Percentiles rank a stretch among this genome's conserved stretches.
These are phyloP conservation scores for Pestalotiopsis sp. DNA, from an alignment of 2,329 filamentous ascomycete genomes.

Conservation along the genomic window DNA sequence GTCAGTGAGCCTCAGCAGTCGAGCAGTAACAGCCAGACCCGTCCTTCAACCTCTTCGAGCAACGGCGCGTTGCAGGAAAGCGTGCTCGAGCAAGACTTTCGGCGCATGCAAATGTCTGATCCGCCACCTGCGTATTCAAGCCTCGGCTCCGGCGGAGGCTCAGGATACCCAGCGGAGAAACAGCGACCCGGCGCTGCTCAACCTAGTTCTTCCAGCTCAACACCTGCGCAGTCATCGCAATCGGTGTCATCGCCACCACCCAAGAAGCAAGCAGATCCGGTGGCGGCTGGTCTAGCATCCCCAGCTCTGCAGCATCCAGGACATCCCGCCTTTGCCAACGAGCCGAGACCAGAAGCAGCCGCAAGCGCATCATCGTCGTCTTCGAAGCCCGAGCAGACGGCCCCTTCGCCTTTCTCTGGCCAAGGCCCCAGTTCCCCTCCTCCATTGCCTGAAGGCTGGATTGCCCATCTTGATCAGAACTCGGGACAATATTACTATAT, in stretches of 20 bases:
- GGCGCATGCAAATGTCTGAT: constrained; percentile 76
- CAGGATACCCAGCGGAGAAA: constrained; percentile 81
- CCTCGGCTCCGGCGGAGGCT: constrained; percentile 55
- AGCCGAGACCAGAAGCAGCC: constrained; percentile 57
- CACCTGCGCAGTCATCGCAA: constrained; percentile 15
- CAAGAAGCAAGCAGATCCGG: constrained; percentile 27
- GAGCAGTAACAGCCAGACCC: constrained; percentile 44
- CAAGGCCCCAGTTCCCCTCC: constrained; percentile 79
- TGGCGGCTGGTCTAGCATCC: constrained; percentile 41
- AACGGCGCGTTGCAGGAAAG: constrained; percentile 56
- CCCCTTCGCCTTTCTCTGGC: constrained; percentile 44
- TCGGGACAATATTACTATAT: constrained; percentile 99
- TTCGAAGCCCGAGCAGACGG: constrained; percentile 41
- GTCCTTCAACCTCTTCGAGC: constrained; percentile 23
- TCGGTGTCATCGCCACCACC: constrained; percentile 34
- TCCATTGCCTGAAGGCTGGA: constrained; percentile 96
- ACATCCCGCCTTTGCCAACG: constrained; percentile 92
- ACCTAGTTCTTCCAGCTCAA: constrained; percentile 19
- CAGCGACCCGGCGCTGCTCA: constrained; percentile 48
- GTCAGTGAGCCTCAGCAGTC: constrained; percentile 58
- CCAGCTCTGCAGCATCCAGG: constrained; percentile 60
- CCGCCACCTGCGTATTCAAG: constrained; percentile 96
- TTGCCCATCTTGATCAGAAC: constrained; percentile 91
- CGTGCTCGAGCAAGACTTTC: constrained; percentile 84
- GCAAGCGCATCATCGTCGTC: constrained; percentile 45